phyloP scores from a whole-genome alignment of 805 yeast species.

The Clavispora phyllophila region DNA sequence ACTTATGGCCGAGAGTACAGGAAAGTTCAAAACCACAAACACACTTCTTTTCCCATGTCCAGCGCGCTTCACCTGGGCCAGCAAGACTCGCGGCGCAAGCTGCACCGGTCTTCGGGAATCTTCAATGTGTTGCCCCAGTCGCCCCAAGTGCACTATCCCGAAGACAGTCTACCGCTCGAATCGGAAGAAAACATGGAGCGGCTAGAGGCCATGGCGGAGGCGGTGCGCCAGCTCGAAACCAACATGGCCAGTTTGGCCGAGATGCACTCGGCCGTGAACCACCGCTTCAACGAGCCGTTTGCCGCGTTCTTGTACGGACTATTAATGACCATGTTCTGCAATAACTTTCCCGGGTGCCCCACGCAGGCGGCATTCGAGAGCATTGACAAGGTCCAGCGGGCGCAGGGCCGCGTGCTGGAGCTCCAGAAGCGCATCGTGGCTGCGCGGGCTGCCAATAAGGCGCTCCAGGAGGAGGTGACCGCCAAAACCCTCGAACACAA shows the following conservation, averaged over 20 bases:
- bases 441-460: conserved; percentile 19
- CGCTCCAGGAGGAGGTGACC: neutral
- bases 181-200: conserved; percentile 33
- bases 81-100: conserved; percentile 14
- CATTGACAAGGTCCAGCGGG: conserved; percentile 11
- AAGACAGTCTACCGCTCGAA: conserved; percentile 40
- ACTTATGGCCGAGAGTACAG: neutral
- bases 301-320: conserved; percentile 74
- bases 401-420: conserved; percentile 14
- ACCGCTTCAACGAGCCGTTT: conserved; percentile 69
- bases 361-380: conserved; percentile 30
- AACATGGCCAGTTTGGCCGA: conserved; percentile 53
- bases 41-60: neutral
- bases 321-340: conserved; percentile 84
- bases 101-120: conserved; percentile 21
- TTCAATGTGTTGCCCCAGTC: conserved; percentile 27
- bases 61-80: neutral
- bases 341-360: conserved; percentile 54
- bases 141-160: conserved; percentile 42
- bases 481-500: neutral
- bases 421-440: conserved; percentile 17
- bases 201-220: conserved; percentile 35
- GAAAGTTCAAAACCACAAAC: neutral
- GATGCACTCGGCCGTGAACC: conserved; percentile 57
- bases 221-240: conserved; percentile 50